Evolutionary conservation across 78 protist genomes (phyloP), one percentile per base, ranked within the genome.

Genomic region (Dictyostelium purpureum): DNA sequence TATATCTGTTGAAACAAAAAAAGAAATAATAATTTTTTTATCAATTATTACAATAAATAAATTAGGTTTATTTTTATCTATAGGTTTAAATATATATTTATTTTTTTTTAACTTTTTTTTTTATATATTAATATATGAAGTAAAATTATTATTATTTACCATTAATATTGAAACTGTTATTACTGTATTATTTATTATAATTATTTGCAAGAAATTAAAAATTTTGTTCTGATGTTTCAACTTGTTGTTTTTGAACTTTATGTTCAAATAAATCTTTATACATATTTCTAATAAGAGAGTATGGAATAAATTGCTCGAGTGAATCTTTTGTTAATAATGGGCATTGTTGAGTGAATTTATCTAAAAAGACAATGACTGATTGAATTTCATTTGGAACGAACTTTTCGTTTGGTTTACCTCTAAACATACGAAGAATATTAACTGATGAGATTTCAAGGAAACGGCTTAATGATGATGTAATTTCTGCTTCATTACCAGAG

Each of bases 211-310:
- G 7, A 49, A 49, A 49, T 76, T 76, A 76, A 28, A 76, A 79
- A 31, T n/a, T 35, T 47, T 79, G 88, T 79, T 79, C 88, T 49
- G 77, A 43, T 11, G 73, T 33, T 65, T 79, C 88, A 78, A 61
- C 10, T 45, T 49, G 77, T 66, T 88, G 78, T 45, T 56, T 76
- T 42, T 45, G 57, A 28, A 31, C 6, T 43, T 67, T 65, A 19
- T 43, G 42, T 49, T 82, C 79, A 57, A 63, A 93, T 9, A 93
- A 40, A 31, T 73, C 79, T 51, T 75, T 83, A 26, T 61, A 83
- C 91, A 81, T 83, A 47, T 87, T 87, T 69, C 96, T 80, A 28
- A 93, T 79, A n/a, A 93, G 67, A 21, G 92, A n/a, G 19, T 93
- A 93, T 24, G 96, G 96, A 21, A 93, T 19, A 42, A 31, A 75